Evolutionary conservation across 2,329 filamentous ascomycete species (phyloP).

Genomic region (Paramyrothecium sp.): DNA sequence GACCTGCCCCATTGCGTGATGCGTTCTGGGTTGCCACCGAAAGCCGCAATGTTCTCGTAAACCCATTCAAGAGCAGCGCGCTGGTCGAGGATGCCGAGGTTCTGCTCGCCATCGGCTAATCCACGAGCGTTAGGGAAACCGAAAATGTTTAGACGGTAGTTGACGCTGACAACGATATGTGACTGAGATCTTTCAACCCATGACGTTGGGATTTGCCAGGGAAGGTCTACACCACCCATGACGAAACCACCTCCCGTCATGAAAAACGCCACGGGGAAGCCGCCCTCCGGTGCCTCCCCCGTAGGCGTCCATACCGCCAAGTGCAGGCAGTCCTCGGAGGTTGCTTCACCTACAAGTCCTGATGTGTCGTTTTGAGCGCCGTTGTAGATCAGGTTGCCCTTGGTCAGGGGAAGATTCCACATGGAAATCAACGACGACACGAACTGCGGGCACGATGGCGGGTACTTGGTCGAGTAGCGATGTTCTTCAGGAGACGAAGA

Average conservation of each 20-base stretch:
- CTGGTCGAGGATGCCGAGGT: constrained; percentile 3
- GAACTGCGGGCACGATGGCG: constrained; percentile 31
- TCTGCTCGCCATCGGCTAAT: constrained; percentile 51
- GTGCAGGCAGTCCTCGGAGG: constrained; percentile 41
- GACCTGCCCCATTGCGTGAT: constrained; percentile 2
- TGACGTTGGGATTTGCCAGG: constrained; percentile 41
- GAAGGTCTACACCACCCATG: constrained; percentile 40
- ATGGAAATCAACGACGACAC: constrained; percentile 12
- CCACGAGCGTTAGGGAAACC: constrained; percentile 3
- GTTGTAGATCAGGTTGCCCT: constrained; percentile 17
- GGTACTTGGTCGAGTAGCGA: constrained; percentile 22
- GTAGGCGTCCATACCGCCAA: constrained; percentile 42
- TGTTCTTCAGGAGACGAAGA: constrained; percentile 15
- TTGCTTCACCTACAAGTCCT: constrained; percentile 15
- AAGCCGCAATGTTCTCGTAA: constrained; percentile 1
- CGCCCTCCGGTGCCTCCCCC: constrained; percentile 16
- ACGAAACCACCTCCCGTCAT: constrained; percentile 46
- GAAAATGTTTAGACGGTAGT: constrained; percentile 6
- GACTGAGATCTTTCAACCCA: constrained; percentile 39
- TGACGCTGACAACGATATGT: constrained; percentile 18
- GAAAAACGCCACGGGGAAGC: constrained; percentile 43
- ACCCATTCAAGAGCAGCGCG: constrained; percentile 1
- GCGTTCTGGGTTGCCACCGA: background rate
- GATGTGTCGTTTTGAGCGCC: constrained; percentile 16
- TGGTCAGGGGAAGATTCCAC: constrained; percentile 7